Evolutionary conservation across 352 stramenopile species (phyloP), one percentile per base, ranked within the genome.

Genomic region (Phytophthora aleatoria): DNA sequence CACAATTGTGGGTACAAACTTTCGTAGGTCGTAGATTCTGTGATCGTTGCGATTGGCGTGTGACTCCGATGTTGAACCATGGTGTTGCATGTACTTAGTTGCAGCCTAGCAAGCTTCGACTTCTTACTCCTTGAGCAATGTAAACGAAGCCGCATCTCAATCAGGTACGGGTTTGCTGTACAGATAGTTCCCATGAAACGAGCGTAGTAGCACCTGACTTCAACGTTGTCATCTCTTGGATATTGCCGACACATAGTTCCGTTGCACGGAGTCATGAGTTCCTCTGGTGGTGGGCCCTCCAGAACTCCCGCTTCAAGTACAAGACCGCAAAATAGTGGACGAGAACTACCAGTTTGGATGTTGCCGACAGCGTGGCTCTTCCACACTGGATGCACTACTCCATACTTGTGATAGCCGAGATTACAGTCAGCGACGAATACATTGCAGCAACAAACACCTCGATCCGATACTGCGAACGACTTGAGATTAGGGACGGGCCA

Each of bases 201-300:
- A 10, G 53, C 52, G 30, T 65, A 63, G 50, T 73, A 76, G 50
- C 64, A 69, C 59, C 69, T 73, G 15, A 52, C 53, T 20, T 64
- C 53, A 1, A 20, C 28, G 13, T 52, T 41, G 0, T 39, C 50
- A 7, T 9, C 11, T n/a, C 43, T 33, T 10, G 13, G 8, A 33
- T 67, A 75, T 36, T 65, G 47, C 20, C 56, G 61, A 61, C 65
- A 78, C 57, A 75, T 42, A 15, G 49, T 67, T 9, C 66, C 70
- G 11, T 73, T 66, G 57, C 67, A 79, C n/a, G 50, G 56, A 15
- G 15, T 24, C 42, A 70, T 68, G 3, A 54, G 16, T 11, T 57
- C 43, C 7, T 6, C 8, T 11, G 57, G 42, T 0, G 57, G 64
- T 15, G 51, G 51, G 11, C 30, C 55, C 53, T 73, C 50, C 2